Evolutionary conservation across 2,329 filamentous ascomycete genomes (phyloP), one percentile per base, ranked within the genome.

Genomic region (Coniochaeta sp.): DNA sequence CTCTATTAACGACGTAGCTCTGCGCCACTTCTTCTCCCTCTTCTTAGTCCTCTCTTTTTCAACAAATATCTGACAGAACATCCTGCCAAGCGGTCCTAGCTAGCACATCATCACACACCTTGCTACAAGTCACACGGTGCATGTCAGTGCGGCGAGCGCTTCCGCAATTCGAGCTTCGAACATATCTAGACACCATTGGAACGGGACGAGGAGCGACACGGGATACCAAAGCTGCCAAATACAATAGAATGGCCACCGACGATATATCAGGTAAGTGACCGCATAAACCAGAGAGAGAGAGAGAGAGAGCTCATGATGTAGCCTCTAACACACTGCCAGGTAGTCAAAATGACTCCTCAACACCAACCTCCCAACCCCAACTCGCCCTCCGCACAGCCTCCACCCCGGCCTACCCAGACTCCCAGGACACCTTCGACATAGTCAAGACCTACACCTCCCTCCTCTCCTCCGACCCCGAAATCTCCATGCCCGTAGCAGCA

Each of bases 401-500:
- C 60, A 58, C 33, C n/a, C 26, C 11, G 6, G 40, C 54, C 58
- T 61, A 55, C 28, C 12, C 33, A 24, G 17, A 12, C 28, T 12
- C 38, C 57, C n/a, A 63, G 83, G 81, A 16, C 19, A 26, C 22
- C 22, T 52, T 52, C 47, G 47, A 52, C 70, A 84, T 86, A 66
- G 82, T 86, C 62, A 72, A 75, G 28, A 79, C 80, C 24, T 86
- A 86, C 70, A 74, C 78, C 65, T 73, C 75, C 62, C 78, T 85
- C 62, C 80, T 86, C 57, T 72, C 76, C 62, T 78, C 81, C 58
- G 92, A 98, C 72, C 82, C 89, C 12, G 90, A 96, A 63, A 83
- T 98, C 59, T 97, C 93, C 38, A 97, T 96, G 85, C 93, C 95
- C 64, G 90, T 99, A 60, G 95, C 95, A 62, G 71, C 67, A 66